phyloP scores from a whole-genome alignment of 129 eudicot genomes.

The Cynara cardunculus region DNA sequence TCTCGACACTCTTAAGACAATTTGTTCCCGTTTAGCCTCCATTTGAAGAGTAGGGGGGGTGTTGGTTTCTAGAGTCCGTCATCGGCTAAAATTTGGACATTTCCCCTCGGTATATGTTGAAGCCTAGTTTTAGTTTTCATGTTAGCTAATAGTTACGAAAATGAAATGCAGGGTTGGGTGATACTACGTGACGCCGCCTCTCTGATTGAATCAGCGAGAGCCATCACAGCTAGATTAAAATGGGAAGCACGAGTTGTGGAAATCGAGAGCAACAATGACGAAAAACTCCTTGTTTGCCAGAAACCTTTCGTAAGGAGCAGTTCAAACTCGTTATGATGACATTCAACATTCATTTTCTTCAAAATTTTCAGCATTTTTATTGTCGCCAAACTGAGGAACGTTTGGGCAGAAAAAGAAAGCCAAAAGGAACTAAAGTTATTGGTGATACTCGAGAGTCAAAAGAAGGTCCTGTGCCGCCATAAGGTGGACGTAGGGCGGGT shows the following conservation, averaged over 20 bases:
- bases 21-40: too few species aligned
- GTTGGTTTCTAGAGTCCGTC: too few species aligned
- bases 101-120: too few species aligned
- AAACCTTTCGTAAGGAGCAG: slow-evolving; percentile 76
- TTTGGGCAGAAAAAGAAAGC: slow-evolving; percentile 51
- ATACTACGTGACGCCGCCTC: slow-evolving; percentile 61
- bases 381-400: slow-evolving; percentile 33
- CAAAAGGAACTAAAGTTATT: slow-evolving; percentile 26
- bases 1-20: too few species aligned
- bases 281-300: slow-evolving; percentile 89
- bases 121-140: not conserved
- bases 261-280: slow-evolving; percentile 76
- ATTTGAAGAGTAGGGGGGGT: too few species aligned
- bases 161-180: slow-evolving; percentile 79
- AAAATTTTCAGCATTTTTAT: slow-evolving; percentile 16
- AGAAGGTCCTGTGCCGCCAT: slow-evolving; percentile 54
- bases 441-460: slow-evolving; percentile 20
- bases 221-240: slow-evolving; percentile 54
- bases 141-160: slow-evolving; percentile 18
- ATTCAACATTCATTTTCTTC: slow-evolving; percentile 40
- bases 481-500: slow-evolving; percentile 57
- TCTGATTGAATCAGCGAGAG: slow-evolving; percentile 71
- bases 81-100: too few species aligned
- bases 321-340: slow-evolving; percentile 38
- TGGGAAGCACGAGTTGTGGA: slow-evolving; percentile 99